Evolutionary conservation across 208 protist species (phyloP).

Genomic region (Crithidia expoeki): DNA sequence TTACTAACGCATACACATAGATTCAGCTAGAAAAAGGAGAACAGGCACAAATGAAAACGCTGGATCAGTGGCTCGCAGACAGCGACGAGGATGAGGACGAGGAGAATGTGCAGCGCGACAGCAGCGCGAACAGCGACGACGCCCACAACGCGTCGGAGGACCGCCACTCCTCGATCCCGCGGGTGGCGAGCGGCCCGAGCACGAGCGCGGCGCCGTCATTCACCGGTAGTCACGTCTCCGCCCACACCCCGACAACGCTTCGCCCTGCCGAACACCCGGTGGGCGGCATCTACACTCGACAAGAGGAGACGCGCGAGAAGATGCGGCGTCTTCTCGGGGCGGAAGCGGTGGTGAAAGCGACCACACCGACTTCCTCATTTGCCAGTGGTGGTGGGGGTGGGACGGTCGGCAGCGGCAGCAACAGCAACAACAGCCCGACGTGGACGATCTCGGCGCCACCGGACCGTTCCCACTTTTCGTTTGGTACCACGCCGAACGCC

Average conservation of each 20-base stretch:
- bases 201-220: constrained; percentile 20
- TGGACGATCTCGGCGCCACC: constrained; percentile 22
- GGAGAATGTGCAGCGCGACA: constrained; percentile 9
- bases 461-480: constrained; percentile 27
- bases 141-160: constrained; percentile 18
- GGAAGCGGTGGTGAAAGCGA: constrained; percentile 38
- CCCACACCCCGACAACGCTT: constrained; percentile 26
- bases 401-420: too few species aligned
- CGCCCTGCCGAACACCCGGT: constrained; percentile 19
- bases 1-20: constrained; percentile 7
- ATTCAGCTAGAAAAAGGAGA: background rate
- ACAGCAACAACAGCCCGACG: constrained; percentile 10
- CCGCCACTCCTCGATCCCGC: constrained; percentile 11
- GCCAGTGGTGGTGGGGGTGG: background rate
- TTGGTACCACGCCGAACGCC: constrained; percentile 21
- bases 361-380: constrained; percentile 16
- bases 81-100: constrained; percentile 28
- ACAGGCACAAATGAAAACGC: constrained; percentile 52
- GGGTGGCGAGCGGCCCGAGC: constrained; percentile 1
- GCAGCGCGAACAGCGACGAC: constrained; percentile 12
- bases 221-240: constrained; percentile 20
- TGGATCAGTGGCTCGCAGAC: constrained; percentile 68
- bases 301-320: constrained; percentile 64
- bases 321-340: constrained; percentile 61
- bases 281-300: constrained; percentile 22